A percentile compares a stretch with the other conserved stretches of the same genome.
phyloP scores from a whole-genome alignment of 2,329 filamentous ascomycete species.

The Fusarium pseudonygamai region DNA sequence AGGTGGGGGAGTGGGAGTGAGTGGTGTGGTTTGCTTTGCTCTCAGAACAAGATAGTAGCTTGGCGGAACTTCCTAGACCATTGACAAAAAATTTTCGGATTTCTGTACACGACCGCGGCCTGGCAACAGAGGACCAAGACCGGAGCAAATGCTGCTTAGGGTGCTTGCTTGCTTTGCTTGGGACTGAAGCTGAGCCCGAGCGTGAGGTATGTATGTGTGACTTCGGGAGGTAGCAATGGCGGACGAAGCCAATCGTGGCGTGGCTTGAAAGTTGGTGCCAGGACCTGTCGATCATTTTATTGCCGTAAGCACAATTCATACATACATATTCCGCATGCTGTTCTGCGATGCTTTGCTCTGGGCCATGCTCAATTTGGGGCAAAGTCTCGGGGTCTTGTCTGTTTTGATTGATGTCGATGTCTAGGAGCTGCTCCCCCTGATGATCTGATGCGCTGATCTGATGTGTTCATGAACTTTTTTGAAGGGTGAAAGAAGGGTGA shows the following conservation, averaged over 20 bases:
- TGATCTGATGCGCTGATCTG: slow-evolving; percentile 19
- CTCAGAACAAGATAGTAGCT: background rate
- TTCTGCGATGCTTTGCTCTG: background rate
- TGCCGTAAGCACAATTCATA: background rate
- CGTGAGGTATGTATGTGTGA: slow-evolving; percentile 28
- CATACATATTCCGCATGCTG: background rate
- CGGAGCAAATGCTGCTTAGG: slow-evolving; percentile 13
- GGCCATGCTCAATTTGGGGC: background rate
- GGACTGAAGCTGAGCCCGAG: slow-evolving; percentile 3
- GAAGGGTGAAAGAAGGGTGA: slow-evolving; percentile 11
- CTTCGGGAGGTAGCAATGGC: slow-evolving; percentile 27
- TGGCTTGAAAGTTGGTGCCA: slow-evolving; percentile 4
- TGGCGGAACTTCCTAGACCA: slow-evolving; percentile 2
- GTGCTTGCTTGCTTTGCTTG: background rate
- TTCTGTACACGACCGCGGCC: slow-evolving; percentile 6
- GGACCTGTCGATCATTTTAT: slow-evolving; percentile 15
- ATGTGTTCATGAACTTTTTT: background rate
- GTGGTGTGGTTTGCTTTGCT: slow-evolving; percentile 2
- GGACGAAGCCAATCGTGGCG: slow-evolving; percentile 14
- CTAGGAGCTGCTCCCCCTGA: background rate
- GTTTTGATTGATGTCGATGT: background rate
- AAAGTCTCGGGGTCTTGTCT: background rate
- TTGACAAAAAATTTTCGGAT: background rate
- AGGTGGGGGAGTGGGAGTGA: slow-evolving; percentile 1
- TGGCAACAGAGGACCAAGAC: slow-evolving; percentile 13